A percentile compares a stretch with the other conserved stretches of the same genome.
These are phyloP conservation scores for Artomyces pyxidatus DNA, from an alignment of 768 basidiomycete species.

Conservation along the genomic window DNA sequence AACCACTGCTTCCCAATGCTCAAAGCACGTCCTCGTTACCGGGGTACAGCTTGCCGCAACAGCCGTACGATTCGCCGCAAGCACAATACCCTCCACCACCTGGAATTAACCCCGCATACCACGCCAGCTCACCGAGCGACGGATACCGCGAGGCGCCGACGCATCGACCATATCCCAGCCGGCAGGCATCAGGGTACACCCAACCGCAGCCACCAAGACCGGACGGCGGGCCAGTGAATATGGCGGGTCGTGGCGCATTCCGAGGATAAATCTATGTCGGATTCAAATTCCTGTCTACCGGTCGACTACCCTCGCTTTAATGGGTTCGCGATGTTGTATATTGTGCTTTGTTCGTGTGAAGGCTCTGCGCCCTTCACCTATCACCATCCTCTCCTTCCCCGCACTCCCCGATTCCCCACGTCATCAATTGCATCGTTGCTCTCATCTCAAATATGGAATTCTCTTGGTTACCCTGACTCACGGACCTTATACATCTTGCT, in stretches of 20 bases:
- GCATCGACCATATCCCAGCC: conserved; percentile 42
- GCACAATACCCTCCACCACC: conserved; percentile 34
- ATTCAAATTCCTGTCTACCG: neutral
- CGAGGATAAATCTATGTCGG: neutral
- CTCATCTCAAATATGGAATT: too few relatives aligned
- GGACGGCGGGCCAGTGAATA: conserved; percentile 6
- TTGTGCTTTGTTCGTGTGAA: neutral
- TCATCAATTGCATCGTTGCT: neutral
- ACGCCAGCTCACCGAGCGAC: conserved; percentile 30
- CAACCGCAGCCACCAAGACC: conserved; percentile 16
- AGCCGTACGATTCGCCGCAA: conserved; percentile 19
- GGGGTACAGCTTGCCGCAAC: conserved; percentile 16
- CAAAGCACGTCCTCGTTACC: conserved; percentile 5
- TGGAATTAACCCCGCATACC: conserved; percentile 34
- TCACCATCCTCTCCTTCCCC: neutral
- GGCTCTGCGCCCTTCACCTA: neutral
- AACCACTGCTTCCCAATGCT: conserved; percentile 45
- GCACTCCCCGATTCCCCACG: neutral
- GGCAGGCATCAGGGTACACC: conserved; percentile 16
- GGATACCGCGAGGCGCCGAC: conserved; percentile 52
- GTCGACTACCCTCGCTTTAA: neutral
- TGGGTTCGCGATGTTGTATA: neutral
- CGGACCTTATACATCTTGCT: too few relatives aligned
- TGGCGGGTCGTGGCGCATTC: conserved; percentile 5
- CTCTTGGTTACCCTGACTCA: too few relatives aligned